Conservation (phyloP, 2,329 filamentous ascomycete genomes). For the Dothistroma pini region DNA sequence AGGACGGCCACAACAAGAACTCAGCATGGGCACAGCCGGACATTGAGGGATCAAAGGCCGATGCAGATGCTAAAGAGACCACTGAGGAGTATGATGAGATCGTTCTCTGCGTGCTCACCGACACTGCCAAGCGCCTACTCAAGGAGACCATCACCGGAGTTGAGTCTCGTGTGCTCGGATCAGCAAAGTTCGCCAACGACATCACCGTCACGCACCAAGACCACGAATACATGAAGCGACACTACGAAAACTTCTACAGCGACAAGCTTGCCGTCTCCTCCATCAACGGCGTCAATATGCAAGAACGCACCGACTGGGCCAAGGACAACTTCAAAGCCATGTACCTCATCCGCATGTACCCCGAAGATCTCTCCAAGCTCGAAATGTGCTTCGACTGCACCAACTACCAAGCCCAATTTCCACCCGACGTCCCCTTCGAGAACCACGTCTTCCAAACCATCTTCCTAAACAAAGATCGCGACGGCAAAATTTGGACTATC, state of each 20-base stretch:
- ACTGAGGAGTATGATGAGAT: constrained; percentile 61
- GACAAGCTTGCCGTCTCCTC: constrained; percentile 43
- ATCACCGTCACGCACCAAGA: constrained; percentile 68
- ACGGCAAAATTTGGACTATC: constrained; percentile 56
- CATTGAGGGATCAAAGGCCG: constrained; percentile 36
- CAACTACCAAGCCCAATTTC: constrained; percentile 72
- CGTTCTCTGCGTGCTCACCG: constrained; percentile 59
- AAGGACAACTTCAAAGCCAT: constrained; percentile 58
- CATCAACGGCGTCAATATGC: constrained; percentile 43
- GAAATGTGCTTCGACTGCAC: constrained; percentile 69
- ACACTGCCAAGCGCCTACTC: constrained; percentile 57
- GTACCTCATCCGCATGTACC: constrained; percentile 63
- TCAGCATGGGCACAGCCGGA: constrained; percentile 42
- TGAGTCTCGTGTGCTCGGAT: constrained; percentile 66
- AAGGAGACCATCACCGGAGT: constrained; percentile 55
- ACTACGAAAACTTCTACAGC: constrained; percentile 63
- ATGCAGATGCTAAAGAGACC: constrained; percentile 40
- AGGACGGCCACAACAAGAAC: constrained; percentile 45
- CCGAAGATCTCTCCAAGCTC: constrained; percentile 52
- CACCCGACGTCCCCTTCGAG: constrained; percentile 50
- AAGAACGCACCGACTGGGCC: constrained; percentile 42
- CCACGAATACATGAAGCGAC: constrained; percentile 60
- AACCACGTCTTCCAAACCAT: constrained; percentile 69
- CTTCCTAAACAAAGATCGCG: constrained; percentile 57
- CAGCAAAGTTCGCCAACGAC: constrained; percentile 66